These are phyloP conservation scores for Globisporangium recalcitrans DNA, from an alignment of 352 stramenopile genomes.

Conservation along the genomic window DNA sequence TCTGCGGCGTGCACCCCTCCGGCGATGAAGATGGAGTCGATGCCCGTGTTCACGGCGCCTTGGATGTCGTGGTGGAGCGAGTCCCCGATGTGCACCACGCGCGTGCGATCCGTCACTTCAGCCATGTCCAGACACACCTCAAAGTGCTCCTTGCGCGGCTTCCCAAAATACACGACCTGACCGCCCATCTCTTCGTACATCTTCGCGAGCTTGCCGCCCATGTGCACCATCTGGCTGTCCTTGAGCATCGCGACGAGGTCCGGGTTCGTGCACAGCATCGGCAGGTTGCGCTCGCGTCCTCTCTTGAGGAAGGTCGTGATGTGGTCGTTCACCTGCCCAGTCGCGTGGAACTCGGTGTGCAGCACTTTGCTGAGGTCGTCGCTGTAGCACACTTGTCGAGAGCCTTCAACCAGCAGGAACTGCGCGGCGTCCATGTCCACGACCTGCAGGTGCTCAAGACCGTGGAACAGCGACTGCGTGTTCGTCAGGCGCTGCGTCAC, in stretches of 20 bases:
- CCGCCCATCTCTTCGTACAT: conserved; percentile 77
- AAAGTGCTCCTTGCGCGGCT: conserved; percentile 78
- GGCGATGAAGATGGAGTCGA: conserved; percentile 58
- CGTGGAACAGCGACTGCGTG: conserved; percentile 41
- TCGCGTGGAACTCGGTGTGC: conserved; percentile 39
- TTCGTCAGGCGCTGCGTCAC: conserved; percentile 31
- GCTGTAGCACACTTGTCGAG: conserved; percentile 48
- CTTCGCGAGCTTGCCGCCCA: conserved; percentile 77
- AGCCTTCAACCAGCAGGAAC: conserved; percentile 55
- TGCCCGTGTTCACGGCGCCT: conserved; percentile 39
- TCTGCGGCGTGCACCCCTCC: conserved; percentile 51
- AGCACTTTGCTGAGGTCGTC: conserved; percentile 25
- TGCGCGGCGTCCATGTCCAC: conserved; percentile 34
- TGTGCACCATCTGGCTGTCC: conserved; percentile 55
- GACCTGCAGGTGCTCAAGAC: conserved; percentile 35
- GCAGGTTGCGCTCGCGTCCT: conserved; percentile 49
- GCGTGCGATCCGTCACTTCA: conserved; percentile 19
- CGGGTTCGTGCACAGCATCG: conserved; percentile 85
- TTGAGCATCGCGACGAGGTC: conserved; percentile 74
- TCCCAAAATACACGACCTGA: conserved; percentile 75
- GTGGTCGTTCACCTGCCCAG: conserved; percentile 31
- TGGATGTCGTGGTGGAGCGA: conserved; percentile 65
- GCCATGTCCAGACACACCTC: conserved; percentile 47
- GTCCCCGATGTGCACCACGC: conserved; percentile 61
- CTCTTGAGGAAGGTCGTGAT: conserved; percentile 42